Evolutionary conservation across 805 yeast genomes (phyloP).

Genomic region (Metschnikowia chrysomelidarum): DNA sequence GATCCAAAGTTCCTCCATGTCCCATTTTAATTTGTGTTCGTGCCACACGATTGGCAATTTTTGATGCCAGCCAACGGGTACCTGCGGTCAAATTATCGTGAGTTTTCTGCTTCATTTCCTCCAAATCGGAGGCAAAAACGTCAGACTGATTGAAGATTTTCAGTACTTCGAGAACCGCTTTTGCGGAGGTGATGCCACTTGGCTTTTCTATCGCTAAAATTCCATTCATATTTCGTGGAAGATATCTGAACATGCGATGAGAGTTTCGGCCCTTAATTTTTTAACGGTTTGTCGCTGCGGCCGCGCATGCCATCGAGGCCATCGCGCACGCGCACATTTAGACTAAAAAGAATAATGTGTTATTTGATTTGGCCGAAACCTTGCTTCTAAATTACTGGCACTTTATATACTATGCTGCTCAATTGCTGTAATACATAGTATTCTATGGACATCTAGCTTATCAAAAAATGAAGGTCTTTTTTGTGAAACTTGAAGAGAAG

Average conservation of each 20-base stretch:
- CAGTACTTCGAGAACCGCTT: constrained; percentile 67
- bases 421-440: too few species aligned
- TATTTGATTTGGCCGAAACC: too few species aligned
- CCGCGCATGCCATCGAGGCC: too few species aligned
- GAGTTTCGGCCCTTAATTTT: too few species aligned
- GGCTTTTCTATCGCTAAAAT: constrained; percentile 92
- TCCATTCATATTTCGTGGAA: constrained; percentile 65
- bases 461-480: too few species aligned
- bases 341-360: too few species aligned
- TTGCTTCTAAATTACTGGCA: too few species aligned
- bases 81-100: constrained; percentile 37
- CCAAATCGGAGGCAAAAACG: constrained; percentile 54
- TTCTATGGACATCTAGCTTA: too few species aligned
- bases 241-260: constrained; percentile 5
- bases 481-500: too few species aligned
- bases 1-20: constrained; percentile 97
- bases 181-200: constrained; percentile 75
- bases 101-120: constrained; percentile 47
- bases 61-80: constrained; percentile 41
- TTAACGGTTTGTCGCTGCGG: too few species aligned
- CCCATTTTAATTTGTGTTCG: constrained; percentile 81
- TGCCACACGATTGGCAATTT: constrained; percentile 51
- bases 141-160: constrained; percentile 56
- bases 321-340: too few species aligned
- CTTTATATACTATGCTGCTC: too few species aligned